Conservation (phyloP, 2,329 filamentous ascomycete species). For the Diplodia seriata region DNA sequence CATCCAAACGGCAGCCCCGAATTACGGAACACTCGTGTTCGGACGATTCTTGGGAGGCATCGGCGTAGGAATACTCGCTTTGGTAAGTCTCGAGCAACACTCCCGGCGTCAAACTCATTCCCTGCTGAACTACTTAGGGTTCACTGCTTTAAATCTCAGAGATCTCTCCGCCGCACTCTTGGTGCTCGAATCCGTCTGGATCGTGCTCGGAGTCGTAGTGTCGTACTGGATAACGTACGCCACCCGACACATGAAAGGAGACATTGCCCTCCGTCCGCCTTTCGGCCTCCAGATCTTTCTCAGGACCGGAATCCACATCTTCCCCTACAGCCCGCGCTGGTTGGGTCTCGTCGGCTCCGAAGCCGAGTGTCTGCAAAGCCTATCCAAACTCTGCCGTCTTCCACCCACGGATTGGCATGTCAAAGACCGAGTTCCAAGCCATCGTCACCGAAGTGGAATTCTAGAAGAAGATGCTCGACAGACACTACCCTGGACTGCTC, state of each 20-base stretch:
- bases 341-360: conserved; percentile 42
- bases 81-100: conserved; percentile 40
- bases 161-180: conserved; percentile 65
- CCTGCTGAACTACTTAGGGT: conserved; percentile 46
- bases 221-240: conserved; percentile 54
- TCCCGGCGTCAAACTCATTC: neutral
- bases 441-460: conserved; percentile 36
- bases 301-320: conserved; percentile 42
- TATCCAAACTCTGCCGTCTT: conserved; percentile 41
- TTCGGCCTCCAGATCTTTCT: conserved; percentile 55
- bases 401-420: conserved; percentile 33
- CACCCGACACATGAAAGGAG: conserved; percentile 49
- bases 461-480: conserved; percentile 29
- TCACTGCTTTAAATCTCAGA: conserved; percentile 78
- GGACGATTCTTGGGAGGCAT: conserved; percentile 44
- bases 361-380: conserved; percentile 40
- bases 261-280: conserved; percentile 57
- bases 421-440: conserved; percentile 35
- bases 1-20: conserved; percentile 44
- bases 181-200: conserved; percentile 52
- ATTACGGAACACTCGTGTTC: conserved; percentile 43
- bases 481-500: neutral
- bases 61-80: conserved; percentile 43
- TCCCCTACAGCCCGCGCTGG: conserved; percentile 47
- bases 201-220: conserved; percentile 52